Conservation (phyloP, 108 stramenopile species). For the Schizochytrium sp. region DNA sequence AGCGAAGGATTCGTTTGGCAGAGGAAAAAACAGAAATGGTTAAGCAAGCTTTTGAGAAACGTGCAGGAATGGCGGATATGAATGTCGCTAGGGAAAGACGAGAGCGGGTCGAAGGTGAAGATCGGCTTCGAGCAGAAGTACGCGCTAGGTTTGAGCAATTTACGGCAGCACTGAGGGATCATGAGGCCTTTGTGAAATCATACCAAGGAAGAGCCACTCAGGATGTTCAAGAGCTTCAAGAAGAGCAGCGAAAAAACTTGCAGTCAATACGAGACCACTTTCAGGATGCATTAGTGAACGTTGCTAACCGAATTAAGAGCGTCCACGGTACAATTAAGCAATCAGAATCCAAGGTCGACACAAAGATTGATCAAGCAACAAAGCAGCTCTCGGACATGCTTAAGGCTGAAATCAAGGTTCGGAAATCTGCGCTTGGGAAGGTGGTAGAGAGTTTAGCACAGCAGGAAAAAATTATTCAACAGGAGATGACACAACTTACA, state of each 20-base stretch:
- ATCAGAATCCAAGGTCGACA: background rate
- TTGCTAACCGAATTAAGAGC: conserved; percentile 15
- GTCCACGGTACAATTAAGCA: background rate
- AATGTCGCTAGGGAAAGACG: background rate
- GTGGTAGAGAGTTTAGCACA: background rate
- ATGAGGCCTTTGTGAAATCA: conserved; percentile 6
- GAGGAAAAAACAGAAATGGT: conserved; percentile 40
- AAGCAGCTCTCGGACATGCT: conserved; percentile 19
- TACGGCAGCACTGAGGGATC: background rate
- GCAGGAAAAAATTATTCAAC: background rate
- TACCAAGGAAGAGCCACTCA: background rate
- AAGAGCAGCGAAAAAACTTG: background rate
- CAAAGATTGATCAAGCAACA: background rate
- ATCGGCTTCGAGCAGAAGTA: background rate
- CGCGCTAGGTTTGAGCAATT: background rate
- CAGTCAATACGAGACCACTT: conserved; percentile 5
- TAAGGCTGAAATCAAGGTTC: conserved; percentile 32
- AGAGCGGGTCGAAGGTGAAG: conserved; percentile 10
- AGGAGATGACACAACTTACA: background rate
- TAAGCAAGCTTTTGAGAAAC: conserved; percentile 9
- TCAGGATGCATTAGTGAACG: background rate
- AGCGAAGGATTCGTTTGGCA: background rate
- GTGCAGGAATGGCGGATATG: conserved; percentile 23
- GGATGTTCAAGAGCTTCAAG: background rate
- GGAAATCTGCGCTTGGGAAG: conserved; percentile 25